A percentile compares a stretch with the other conserved stretches of the same genome.
Conservation (phyloP, 106 monocot species). For the Ottelia alismoides region DNA sequence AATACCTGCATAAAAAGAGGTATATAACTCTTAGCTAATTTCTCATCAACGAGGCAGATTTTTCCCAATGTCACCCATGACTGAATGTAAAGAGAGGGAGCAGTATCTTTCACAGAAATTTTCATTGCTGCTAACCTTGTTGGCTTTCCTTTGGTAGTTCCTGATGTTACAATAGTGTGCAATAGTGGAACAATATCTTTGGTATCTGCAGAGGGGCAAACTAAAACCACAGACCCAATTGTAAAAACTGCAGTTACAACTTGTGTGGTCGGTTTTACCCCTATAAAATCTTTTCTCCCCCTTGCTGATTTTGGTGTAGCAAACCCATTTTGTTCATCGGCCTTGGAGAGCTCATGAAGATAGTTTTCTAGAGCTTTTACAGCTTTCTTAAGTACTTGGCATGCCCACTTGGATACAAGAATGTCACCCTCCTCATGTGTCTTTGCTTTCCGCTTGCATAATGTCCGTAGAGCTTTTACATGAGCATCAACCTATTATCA, state of each 20-base stretch:
- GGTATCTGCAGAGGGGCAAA: conserved; percentile 58
- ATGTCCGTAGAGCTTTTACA: conserved; percentile 75
- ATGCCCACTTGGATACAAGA: conserved; percentile 71
- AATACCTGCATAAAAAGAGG: conserved; percentile 90
- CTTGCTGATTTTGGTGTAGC: conserved; percentile 30
- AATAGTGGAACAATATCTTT: conserved; percentile 50
- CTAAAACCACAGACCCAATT: conserved; percentile 62
- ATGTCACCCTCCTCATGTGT: conserved; percentile 39
- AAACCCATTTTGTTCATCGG: conserved; percentile 19
- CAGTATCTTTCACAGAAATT: conserved; percentile 37
- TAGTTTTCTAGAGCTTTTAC: conserved; percentile 38
- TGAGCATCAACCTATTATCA: conserved; percentile 93
- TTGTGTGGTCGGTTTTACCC: conserved; percentile 27
- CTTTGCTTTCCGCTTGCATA: conserved; percentile 78
- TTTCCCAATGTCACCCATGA: conserved; percentile 96
- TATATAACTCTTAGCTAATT: conserved; percentile 81
- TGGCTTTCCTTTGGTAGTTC: conserved; percentile 29
- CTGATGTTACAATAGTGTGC: conserved; percentile 74
- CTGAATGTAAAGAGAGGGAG: conserved; percentile 68
- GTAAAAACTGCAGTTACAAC: conserved; percentile 72
- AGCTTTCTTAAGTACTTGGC: conserved; percentile 48
- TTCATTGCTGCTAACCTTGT: conserved; percentile 34
- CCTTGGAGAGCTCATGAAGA: conserved; percentile 39
- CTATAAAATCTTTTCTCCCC: conserved; percentile 19
- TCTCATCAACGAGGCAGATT: conserved; percentile 83